Conservation (phyloP, 768 basidiomycete species). For the Suillus brevipes region DNA sequence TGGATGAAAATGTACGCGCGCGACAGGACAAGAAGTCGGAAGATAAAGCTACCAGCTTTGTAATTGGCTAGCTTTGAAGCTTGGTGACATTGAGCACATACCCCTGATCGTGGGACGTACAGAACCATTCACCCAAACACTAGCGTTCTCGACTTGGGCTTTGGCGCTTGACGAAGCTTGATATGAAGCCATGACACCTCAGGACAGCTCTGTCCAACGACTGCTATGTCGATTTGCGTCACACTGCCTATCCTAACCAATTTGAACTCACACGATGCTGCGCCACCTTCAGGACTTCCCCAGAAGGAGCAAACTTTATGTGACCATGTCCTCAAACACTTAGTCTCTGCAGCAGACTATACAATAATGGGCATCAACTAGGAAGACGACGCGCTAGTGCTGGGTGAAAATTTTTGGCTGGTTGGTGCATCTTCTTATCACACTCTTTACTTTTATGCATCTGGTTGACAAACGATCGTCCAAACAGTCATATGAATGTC, state of each 20-base stretch:
- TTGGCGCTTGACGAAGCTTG: not conserved
- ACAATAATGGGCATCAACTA: constrained; percentile 44
- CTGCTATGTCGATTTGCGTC: constrained; percentile 11
- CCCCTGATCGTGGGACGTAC: not conserved
- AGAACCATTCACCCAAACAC: not conserved
- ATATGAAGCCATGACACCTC: not conserved
- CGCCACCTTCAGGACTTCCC: constrained; percentile 40
- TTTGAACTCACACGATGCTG: constrained; percentile 21
- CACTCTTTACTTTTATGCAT: not conserved
- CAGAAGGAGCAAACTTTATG: constrained; percentile 50
- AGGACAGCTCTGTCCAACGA: not conserved
- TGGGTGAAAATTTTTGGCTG: constrained; percentile 79
- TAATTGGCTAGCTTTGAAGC: not conserved
- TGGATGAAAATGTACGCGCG: not conserved
- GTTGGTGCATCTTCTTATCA: constrained; percentile 33
- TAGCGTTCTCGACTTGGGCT: not conserved
- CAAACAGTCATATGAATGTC: constrained; percentile 60
- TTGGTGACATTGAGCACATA: not conserved
- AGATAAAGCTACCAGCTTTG: not conserved
- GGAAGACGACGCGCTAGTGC: constrained; percentile 47
- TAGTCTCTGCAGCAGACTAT: constrained; percentile 47
- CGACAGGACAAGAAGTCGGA: not conserved
- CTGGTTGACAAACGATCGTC: not conserved
- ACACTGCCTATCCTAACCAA: constrained; percentile 25
- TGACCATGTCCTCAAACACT: constrained; percentile 56